A percentile compares a stretch with the other conserved stretches of the same genome.
These are phyloP conservation scores for Linum lewisii DNA, from an alignment of 345 rosid species.

Conservation along the genomic window DNA sequence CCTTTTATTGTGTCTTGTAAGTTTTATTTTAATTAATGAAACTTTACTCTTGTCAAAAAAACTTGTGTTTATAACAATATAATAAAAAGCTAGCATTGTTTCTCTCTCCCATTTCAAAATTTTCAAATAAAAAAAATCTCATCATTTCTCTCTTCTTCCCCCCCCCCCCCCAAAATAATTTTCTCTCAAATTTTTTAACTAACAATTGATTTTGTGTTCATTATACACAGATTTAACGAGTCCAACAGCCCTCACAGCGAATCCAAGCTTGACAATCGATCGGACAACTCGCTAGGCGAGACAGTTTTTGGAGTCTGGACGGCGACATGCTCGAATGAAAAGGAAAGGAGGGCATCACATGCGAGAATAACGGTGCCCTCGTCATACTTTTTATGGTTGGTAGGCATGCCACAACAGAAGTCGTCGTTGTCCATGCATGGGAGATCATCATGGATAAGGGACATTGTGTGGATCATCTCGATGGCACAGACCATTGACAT, in stretches of 20 bases:
- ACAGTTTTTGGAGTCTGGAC: not conserved
- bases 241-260: not conserved
- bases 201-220: no score
- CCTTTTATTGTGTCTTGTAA: no score
- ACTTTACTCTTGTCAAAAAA: no score
- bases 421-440: conserved; percentile 7
- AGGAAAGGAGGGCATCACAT: conserved; percentile 2
- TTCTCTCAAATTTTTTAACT: no score
- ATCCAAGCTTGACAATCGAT: not conserved
- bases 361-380: not conserved
- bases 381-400: not conserved
- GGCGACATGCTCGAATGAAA: conserved; percentile 3
- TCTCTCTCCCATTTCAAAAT: no score
- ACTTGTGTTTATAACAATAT: no score
- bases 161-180: no score
- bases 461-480: conserved; percentile 6
- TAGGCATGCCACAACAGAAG: not conserved
- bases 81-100: no score
- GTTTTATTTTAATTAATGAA: no score
- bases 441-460: conserved; percentile 4
- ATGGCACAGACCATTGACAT: not conserved
- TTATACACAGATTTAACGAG: no score
- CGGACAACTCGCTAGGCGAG: not conserved
- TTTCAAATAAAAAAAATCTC: no score
- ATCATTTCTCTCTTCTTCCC: no score